These are phyloP conservation scores for Sphagnum contortum DNA, from an alignment of 225 moss, liverwort and hornwort genomes.

Conservation along the genomic window DNA sequence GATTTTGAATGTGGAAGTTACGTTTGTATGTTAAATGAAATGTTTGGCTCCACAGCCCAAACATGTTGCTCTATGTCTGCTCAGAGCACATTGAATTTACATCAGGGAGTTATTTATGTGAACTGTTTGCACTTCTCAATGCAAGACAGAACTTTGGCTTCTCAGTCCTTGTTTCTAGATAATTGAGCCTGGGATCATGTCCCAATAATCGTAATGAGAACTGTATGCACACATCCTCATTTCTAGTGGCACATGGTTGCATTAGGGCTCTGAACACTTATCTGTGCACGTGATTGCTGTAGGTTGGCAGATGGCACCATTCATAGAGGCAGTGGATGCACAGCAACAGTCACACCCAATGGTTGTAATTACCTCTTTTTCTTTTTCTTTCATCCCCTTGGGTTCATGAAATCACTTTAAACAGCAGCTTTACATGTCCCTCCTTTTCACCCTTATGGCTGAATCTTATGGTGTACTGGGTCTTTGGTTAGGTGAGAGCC, in stretches of 20 bases:
- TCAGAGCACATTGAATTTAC: conserved; percentile 4
- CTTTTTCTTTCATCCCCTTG: not conserved
- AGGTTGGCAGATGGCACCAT: conserved; percentile 99
- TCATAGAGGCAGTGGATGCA: conserved; percentile 77
- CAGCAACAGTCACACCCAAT: conserved; percentile 70
- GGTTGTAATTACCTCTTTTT: conserved; percentile 20
- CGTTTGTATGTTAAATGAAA: not conserved
- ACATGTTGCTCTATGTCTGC: not conserved
- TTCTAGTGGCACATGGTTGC: too few species aligned
- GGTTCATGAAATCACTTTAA: not conserved
- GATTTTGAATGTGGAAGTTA: not conserved
- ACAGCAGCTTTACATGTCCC: not conserved
- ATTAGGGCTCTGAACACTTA: too few species aligned
- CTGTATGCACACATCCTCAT: too few species aligned
- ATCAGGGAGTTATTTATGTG: not conserved
- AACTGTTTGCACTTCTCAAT: not conserved
- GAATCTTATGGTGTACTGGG: not conserved
- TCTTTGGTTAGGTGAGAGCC: conserved; percentile 55
- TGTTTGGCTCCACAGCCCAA: not conserved
- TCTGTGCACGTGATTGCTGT: conserved; percentile 3
- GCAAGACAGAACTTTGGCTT: not conserved
- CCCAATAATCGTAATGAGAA: too few species aligned
- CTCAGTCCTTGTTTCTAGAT: too few species aligned
- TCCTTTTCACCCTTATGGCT: too few species aligned
- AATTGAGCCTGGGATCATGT: too few species aligned